Conservation (phyloP, 2,329 filamentous ascomycete species). For the Pyrenochaeta sp. region DNA sequence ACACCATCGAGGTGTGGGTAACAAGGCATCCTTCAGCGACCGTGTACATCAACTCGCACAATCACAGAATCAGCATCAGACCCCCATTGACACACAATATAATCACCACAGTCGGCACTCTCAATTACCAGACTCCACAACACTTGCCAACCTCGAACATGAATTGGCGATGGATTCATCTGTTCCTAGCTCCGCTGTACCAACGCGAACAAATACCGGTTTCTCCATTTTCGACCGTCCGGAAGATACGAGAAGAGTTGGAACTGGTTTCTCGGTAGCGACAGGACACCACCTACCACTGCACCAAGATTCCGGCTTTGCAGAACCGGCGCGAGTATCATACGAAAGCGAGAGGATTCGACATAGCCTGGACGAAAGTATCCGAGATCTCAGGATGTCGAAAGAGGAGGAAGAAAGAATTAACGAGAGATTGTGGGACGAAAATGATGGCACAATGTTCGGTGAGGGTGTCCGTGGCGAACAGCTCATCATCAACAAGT, state of each 20-base stretch:
- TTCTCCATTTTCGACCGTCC: constrained; percentile 36
- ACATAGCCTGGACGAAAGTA: constrained; percentile 33
- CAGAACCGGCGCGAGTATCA: constrained; percentile 23
- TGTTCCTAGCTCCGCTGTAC: constrained; percentile 28
- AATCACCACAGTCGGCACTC: constrained; percentile 18
- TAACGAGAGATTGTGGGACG: constrained; percentile 35
- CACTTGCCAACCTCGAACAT: constrained; percentile 41
- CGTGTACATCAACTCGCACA: constrained; percentile 42
- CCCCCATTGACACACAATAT: constrained; percentile 8
- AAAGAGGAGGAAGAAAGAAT: constrained; percentile 28
- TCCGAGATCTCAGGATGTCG: constrained; percentile 21
- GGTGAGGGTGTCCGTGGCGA: constrained; percentile 26
- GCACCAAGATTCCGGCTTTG: constrained; percentile 49
- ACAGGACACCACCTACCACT: constrained; percentile 37
- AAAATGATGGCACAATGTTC: constrained; percentile 27
- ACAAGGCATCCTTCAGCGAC: constrained; percentile 45
- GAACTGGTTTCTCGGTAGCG: constrained; percentile 30
- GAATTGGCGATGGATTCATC: constrained; percentile 43
- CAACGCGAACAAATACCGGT: constrained; percentile 37
- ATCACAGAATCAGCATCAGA: constrained; percentile 14
- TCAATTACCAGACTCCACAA: constrained; percentile 26
- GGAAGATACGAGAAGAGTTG: constrained; percentile 18
- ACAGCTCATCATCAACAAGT: constrained; percentile 22
- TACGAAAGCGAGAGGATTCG: constrained; percentile 38
- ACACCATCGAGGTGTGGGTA: constrained; percentile 30